Evolutionary conservation across 1,139 yeast genomes (phyloP).

Genomic region (Pichia sp.): DNA sequence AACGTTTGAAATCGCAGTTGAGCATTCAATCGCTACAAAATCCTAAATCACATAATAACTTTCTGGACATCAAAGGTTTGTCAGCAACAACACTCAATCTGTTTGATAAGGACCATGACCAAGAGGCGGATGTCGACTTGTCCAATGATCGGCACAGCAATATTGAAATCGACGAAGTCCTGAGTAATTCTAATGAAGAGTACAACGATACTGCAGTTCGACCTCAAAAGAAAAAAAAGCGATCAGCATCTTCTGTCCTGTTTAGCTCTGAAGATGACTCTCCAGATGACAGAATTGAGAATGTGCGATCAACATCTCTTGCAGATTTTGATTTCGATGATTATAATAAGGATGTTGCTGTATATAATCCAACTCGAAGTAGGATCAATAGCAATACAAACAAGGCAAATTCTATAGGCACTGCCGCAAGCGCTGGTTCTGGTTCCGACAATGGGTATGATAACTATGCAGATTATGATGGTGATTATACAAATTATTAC

Average conservation of each 20-base stretch:
- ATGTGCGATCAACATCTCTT: background rate
- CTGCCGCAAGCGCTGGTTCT: slow-evolving; percentile 1
- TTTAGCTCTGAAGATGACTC: slow-evolving; percentile 12
- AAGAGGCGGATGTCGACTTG: background rate
- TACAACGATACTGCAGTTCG: background rate
- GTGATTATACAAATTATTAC: slow-evolving; percentile 1
- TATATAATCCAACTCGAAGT: slow-evolving; percentile 4
- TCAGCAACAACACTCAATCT: slow-evolving; percentile 3
- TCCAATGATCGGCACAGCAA: background rate
- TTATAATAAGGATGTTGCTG: slow-evolving; percentile 7
- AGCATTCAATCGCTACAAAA: slow-evolving; percentile 4
- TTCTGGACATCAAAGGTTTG: slow-evolving; percentile 2
- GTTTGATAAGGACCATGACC: slow-evolving; percentile 7
- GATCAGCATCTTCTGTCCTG: background rate
- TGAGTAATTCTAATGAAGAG: slow-evolving; percentile 3
- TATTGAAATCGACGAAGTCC: background rate
- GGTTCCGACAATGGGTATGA: slow-evolving; percentile 3
- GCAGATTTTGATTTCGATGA: slow-evolving; percentile 8
- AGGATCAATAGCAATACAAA: background rate
- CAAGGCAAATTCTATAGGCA: background rate
- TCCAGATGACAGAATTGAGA: background rate
- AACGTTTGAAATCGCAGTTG: slow-evolving; percentile 4
- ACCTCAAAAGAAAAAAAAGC: slow-evolving; percentile 2
- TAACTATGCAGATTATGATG: slow-evolving; percentile 10
- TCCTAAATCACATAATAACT: background rate